Evolutionary conservation across 2,329 filamentous ascomycete genomes (phyloP), one percentile per base, ranked within the genome.

Genomic region (Colletotrichum karsti): DNA sequence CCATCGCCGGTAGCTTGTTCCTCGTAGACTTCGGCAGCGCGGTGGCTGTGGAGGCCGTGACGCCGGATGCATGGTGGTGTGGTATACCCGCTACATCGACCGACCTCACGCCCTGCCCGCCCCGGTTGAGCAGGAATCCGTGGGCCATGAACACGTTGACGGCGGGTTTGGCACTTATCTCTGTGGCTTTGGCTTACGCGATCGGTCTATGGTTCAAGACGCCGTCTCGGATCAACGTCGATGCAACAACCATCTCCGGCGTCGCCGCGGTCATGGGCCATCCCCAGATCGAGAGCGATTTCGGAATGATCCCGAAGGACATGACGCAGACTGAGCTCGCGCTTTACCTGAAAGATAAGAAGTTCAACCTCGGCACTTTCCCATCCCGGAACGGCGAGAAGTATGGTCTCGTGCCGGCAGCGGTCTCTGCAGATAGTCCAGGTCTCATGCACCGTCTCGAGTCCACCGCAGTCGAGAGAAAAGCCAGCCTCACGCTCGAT

Each of bases 211-310:
- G 71, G 72, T 67, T 72, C 39, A 66, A 72, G 58, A 71, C 71
- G 37, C 72, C 72, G 2, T 65, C 67, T 10, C 61, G 65, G 5
- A 46, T 73, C 12, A 69, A 67, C 3, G 70, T 65, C n/a, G 70
- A 73, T 18, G 70, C 72, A 9, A 73, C 72, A 7, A 70, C 67
- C 3, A 74, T 74, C 30, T 65, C 70, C 33, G 72, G 71, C 4
- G 71, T 74, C 35, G 70, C 69, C 5, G 67, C 61, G 28, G 69
- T 74, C 7, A 74, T 74, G 72, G 72, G 72, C 51, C 71, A 74
- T 24, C 72, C 72, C 1, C 63, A 72, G 42, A 50, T 74, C 13
- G 72, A 74, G 46, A n/a, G 61, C 22, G 63, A 67, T 35, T 74
- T 74, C 28, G 48, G 57, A 4, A 35, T 30, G 10, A 61, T 73